Percentiles rank a stretch among this genome's conserved stretches.
Evolutionary conservation across 164 flowering plant genomes (phyloP).

Genomic region (Tetrastigma voinierianum): DNA sequence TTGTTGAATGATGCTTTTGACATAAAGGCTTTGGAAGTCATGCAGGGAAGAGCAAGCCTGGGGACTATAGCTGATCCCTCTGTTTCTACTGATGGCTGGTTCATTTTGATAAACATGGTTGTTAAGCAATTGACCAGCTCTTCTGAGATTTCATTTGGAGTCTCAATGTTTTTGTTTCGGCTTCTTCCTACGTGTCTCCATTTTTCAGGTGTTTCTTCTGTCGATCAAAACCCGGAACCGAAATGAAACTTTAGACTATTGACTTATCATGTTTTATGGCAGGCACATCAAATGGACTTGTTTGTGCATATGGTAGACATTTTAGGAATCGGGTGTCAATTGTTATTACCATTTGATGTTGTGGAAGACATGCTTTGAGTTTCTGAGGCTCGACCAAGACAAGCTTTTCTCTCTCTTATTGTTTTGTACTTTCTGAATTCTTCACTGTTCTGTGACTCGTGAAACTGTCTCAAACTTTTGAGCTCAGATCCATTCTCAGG

Average conservation of each 20-base stretch:
- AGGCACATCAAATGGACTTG: background rate
- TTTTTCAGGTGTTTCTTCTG: slow-evolving; percentile 31
- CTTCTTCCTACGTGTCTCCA: slow-evolving; percentile 14
- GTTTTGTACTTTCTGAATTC: slow-evolving; percentile 22
- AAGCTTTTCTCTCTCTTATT: slow-evolving; percentile 37
- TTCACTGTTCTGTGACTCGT: slow-evolving; percentile 16
- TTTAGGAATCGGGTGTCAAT: background rate
- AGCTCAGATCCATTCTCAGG: slow-evolving; percentile 7
- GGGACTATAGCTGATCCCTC: slow-evolving; percentile 40
- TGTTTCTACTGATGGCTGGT: slow-evolving; percentile 31
- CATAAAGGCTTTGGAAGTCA: slow-evolving; percentile 51
- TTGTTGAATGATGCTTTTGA: slow-evolving; percentile 49
- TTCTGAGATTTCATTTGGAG: slow-evolving; percentile 73
- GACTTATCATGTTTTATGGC: background rate
- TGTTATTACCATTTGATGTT: slow-evolving; percentile 33
- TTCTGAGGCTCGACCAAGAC: slow-evolving; percentile 47
- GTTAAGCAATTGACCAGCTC: slow-evolving; percentile 71
- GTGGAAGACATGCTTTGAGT: slow-evolving; percentile 22
- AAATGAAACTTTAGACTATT: background rate
- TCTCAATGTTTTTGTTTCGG: slow-evolving; percentile 25
- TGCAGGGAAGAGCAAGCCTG: slow-evolving; percentile 59
- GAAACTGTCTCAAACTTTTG: slow-evolving; percentile 2
- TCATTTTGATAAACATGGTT: slow-evolving; percentile 61
- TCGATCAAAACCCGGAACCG: background rate
- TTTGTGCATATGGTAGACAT: background rate